phyloP scores from a whole-genome alignment of 2,329 filamentous ascomycete species.

The Aspergillus oerlinghausenensis region DNA sequence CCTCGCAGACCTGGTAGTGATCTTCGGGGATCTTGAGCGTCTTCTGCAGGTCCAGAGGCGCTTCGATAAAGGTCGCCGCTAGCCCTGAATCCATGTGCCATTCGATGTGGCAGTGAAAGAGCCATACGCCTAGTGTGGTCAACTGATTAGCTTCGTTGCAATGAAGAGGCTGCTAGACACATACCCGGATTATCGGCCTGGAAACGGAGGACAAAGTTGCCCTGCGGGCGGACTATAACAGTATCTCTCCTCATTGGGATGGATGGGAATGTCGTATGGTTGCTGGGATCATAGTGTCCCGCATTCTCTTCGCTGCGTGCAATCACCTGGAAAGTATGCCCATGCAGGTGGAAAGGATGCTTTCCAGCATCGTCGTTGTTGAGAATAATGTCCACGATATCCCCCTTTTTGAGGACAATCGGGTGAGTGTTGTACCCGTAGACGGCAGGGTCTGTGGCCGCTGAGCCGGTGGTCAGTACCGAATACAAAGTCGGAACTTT shows the following conservation, averaged over 20 bases:
- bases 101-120: constrained; percentile 47
- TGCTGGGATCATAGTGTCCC: constrained; percentile 29
- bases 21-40: not conserved
- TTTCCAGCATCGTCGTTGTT: constrained; percentile 47
- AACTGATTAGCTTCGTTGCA: not conserved
- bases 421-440: constrained; percentile 62
- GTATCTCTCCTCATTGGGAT: constrained; percentile 49
- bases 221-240: constrained; percentile 47
- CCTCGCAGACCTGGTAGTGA: constrained; percentile 25
- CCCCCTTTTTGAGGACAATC: constrained; percentile 60
- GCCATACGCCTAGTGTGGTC: constrained; percentile 28
- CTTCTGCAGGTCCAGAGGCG: constrained; percentile 30
- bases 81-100: constrained; percentile 51
- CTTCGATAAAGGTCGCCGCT: constrained; percentile 49
- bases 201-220: constrained; percentile 51
- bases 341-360: constrained; percentile 73
- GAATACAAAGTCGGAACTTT: constrained; percentile 77
- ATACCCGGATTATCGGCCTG: constrained; percentile 46
- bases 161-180: not conserved
- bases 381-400: constrained; percentile 38
- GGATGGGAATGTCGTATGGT: constrained; percentile 29
- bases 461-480: constrained; percentile 54
- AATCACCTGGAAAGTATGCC: constrained; percentile 65
- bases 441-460: constrained; percentile 53
- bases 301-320: constrained; percentile 15